phyloP scores from a whole-genome alignment of 2,329 filamentous ascomycete species.

The Fusarium duplospermum region DNA sequence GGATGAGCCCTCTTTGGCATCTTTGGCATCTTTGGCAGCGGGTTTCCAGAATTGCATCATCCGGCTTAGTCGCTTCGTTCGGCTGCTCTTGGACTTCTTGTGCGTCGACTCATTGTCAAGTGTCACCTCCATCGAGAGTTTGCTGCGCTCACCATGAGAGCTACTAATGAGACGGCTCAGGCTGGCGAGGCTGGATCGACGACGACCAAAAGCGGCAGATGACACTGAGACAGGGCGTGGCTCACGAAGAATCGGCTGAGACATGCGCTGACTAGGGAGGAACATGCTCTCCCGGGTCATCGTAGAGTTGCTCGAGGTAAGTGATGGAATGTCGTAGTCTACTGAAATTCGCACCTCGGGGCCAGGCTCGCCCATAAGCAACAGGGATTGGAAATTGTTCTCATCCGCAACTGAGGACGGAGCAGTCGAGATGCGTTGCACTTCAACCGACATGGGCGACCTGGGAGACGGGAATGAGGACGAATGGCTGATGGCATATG shows the following conservation, averaged over 20 bases:
- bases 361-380: constrained; percentile 76
- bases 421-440: constrained; percentile 78
- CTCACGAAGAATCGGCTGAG: constrained; percentile 61
- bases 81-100: constrained; percentile 70
- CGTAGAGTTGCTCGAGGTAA: constrained; percentile 80
- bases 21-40: constrained; percentile 60
- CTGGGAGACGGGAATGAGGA: constrained; percentile 79
- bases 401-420: constrained; percentile 80
- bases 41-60: constrained; percentile 85
- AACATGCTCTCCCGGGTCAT: constrained; percentile 77
- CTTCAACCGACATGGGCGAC: constrained; percentile 76
- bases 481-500: constrained; percentile 72
- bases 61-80: constrained; percentile 76
- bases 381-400: constrained; percentile 75
- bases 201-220: constrained; percentile 72
- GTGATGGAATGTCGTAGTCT: constrained; percentile 76
- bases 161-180: constrained; percentile 81
- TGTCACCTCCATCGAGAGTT: constrained; percentile 76
- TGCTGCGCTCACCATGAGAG: constrained; percentile 79
- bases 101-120: constrained; percentile 64
- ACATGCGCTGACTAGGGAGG: constrained; percentile 57
- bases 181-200: constrained; percentile 81
- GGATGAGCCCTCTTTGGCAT: constrained; percentile 55
- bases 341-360: constrained; percentile 78
- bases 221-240: constrained; percentile 73